These are phyloP conservation scores for Cryptomeria japonica DNA, from an alignment of 75 land plant genomes.

Conservation along the genomic window DNA sequence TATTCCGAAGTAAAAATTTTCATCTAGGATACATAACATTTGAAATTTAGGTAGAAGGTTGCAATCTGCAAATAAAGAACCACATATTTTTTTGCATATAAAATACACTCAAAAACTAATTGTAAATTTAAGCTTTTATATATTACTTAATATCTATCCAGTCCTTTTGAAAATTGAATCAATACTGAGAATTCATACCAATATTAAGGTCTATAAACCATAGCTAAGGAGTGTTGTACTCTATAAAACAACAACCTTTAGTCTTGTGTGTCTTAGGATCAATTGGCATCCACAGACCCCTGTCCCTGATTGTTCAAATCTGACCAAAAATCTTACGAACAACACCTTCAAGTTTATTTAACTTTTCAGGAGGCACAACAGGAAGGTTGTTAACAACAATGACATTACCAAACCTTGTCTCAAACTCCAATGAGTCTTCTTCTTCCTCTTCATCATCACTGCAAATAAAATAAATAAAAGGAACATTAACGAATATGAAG, in stretches of 20 bases:
- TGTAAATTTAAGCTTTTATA: not conserved
- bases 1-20: too few relatives aligned
- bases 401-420: constrained; percentile 69
- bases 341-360: constrained; percentile 87
- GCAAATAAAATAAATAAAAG: constrained; percentile 5
- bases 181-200: not conserved
- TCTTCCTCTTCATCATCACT: constrained; percentile 81
- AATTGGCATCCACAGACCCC: constrained; percentile 83
- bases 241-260: constrained; percentile 84
- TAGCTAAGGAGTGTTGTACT: constrained; percentile 84
- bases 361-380: constrained; percentile 78
- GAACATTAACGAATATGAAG: constrained; percentile 1
- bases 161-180: not conserved
- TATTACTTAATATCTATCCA: not conserved
- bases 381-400: constrained; percentile 86
- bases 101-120: not conserved
- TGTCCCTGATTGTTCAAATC: constrained; percentile 77
- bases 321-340: constrained; percentile 86
- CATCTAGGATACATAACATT: not conserved
- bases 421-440: constrained; percentile 59
- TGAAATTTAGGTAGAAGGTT: not conserved
- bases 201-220: not conserved
- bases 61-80: not conserved
- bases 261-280: constrained; percentile 69
- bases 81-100: not conserved